These are phyloP conservation scores for Lachancea kluyveri DNA, from an alignment of 805 yeast species.

Conservation along the genomic window DNA sequence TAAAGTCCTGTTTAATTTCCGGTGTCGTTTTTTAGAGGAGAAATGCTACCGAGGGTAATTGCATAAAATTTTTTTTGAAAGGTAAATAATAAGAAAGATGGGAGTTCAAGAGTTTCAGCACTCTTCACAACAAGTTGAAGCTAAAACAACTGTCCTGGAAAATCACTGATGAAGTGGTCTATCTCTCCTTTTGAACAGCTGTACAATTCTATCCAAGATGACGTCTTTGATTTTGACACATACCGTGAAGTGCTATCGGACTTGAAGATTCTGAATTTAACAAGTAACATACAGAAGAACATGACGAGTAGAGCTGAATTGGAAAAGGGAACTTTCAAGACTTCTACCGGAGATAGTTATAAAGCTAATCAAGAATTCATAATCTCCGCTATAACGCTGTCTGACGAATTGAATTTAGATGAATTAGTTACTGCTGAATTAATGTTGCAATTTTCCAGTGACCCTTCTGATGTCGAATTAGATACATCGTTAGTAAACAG, in stretches of 20 bases:
- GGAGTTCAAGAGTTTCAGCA: no score
- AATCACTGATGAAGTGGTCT: conserved; percentile 25
- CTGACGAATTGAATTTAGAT: conserved; percentile 68
- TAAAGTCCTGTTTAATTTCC: no score
- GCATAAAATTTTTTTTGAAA: no score
- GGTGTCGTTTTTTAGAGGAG: no score
- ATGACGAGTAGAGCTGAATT: conserved; percentile 41
- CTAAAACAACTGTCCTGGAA: no score
- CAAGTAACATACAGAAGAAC: conserved; percentile 36
- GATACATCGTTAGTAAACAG: conserved; percentile 41
- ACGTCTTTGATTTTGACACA: conserved; percentile 18
- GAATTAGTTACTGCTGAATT: conserved; percentile 72
- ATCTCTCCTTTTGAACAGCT: conserved; percentile 34
- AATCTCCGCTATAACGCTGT: conserved; percentile 46
- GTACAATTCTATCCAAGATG: conserved; percentile 40
- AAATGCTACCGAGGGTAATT: no score
- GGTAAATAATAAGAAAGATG: no score
- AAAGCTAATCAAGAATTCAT: conserved; percentile 62
- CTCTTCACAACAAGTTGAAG: no score
- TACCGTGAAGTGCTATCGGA: conserved; percentile 38
- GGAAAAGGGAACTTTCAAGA: conserved; percentile 39
- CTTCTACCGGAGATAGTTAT: conserved; percentile 44
- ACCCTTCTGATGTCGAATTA: conserved; percentile 9
- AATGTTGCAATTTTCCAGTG: conserved; percentile 36
- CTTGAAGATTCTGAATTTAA: conserved; percentile 36